Evolutionary conservation across 2,329 filamentous ascomycete species (phyloP).

Genomic region (Diplodia corticola): DNA sequence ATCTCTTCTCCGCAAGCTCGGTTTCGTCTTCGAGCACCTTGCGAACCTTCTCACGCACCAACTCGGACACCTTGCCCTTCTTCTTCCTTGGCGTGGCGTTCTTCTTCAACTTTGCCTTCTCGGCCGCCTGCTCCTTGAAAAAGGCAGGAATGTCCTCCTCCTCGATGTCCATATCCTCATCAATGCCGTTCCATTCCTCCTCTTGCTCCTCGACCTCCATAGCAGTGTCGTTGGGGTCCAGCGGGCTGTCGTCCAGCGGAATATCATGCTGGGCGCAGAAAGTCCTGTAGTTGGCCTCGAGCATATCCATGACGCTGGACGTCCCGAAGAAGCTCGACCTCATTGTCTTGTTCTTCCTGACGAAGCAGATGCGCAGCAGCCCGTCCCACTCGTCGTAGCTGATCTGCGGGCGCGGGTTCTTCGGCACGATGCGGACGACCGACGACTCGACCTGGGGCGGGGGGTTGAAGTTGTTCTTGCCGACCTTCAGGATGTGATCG

Average conservation of each 20-base stretch:
- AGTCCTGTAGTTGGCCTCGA: constrained; percentile 85
- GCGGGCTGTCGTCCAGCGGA: constrained; percentile 64
- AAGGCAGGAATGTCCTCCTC: constrained; percentile 74
- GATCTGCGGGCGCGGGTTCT: constrained; percentile 81
- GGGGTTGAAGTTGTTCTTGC: constrained; percentile 94
- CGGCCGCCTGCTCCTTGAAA: constrained; percentile 66
- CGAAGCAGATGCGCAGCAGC: constrained; percentile 77
- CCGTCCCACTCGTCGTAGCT: constrained; percentile 96
- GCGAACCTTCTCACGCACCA: constrained; percentile 84
- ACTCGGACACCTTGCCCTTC: constrained; percentile 75
- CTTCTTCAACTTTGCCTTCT: constrained; percentile 56
- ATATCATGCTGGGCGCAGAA: constrained; percentile 89
- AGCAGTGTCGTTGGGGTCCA: constrained; percentile 46
- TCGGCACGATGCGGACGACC: constrained; percentile 86
- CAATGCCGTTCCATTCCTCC: constrained; percentile 51
- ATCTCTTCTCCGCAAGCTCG: constrained; percentile 74
- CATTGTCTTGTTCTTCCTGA: constrained; percentile 87
- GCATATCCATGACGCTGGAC: constrained; percentile 75
- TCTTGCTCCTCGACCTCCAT: constrained; percentile 52
- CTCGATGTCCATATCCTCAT: constrained; percentile 58
- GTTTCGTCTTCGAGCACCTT: constrained; percentile 82
- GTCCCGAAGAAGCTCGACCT: constrained; percentile 79
- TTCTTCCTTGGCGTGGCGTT: constrained; percentile 62
- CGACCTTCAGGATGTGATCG: constrained; percentile 82
- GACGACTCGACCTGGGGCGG: constrained; percentile 90